Conservation (phyloP, 2,329 filamentous ascomycete species). For the Massarina eburnea region DNA sequence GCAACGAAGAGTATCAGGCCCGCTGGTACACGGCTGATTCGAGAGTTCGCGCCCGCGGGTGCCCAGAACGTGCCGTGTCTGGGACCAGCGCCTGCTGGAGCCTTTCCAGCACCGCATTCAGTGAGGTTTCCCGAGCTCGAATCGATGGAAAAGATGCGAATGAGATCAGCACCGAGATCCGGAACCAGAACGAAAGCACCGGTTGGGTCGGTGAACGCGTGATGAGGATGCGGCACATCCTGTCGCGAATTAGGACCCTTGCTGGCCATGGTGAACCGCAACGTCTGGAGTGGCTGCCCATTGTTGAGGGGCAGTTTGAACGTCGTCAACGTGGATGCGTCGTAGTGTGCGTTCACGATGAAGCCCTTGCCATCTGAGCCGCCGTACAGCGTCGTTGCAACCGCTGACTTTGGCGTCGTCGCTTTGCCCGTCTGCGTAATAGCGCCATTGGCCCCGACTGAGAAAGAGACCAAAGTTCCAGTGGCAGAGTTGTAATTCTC, state of each 20-base stretch:
- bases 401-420: constrained; percentile 23
- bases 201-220: constrained; percentile 53
- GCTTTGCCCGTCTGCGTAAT: constrained; percentile 25
- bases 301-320: constrained; percentile 39
- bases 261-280: constrained; percentile 32
- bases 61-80: constrained; percentile 57
- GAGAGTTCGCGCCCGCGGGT: constrained; percentile 12
- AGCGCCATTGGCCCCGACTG: constrained; percentile 27
- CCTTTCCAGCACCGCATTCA: constrained; percentile 47
- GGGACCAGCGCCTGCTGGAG: constrained; percentile 54
- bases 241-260: constrained; percentile 54
- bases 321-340: constrained; percentile 35
- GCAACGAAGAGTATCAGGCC: constrained; percentile 29
- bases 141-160: constrained; percentile 58
- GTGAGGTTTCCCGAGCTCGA: constrained; percentile 49
- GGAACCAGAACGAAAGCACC: constrained; percentile 54
- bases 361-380: constrained; percentile 31
- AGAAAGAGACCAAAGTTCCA: constrained; percentile 24
- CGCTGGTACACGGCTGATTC: constrained; percentile 19
- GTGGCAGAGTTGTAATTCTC: constrained; percentile 22
- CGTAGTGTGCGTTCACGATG: constrained; percentile 35
- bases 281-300: constrained; percentile 27
- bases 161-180: constrained; percentile 58
- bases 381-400: constrained; percentile 32
- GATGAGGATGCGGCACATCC: constrained; percentile 58